Evolutionary conservation across 2,329 filamentous ascomycete species (phyloP), one percentile per base, ranked within the genome.

Genomic region (Fonsecaea pedrosoi): DNA sequence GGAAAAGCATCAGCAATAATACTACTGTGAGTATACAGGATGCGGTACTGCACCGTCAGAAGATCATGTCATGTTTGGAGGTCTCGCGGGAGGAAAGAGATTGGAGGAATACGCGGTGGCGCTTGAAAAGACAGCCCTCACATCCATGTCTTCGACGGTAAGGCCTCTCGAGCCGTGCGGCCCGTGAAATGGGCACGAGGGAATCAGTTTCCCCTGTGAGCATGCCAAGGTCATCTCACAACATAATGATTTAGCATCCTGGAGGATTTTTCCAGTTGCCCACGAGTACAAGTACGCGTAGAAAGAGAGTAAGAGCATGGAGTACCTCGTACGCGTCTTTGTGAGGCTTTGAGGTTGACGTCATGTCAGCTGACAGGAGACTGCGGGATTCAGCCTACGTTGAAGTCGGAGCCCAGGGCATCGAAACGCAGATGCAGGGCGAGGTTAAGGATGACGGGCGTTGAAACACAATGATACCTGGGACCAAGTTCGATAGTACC

Each of bases 301-400:
- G 5, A 12, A 30, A 32, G 30, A 32, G 30, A 32, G 30, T 32
- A 32, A 4, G 6, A 32, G 30, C 6, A 32, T 2, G 6, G 30
- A 32, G 30, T 32, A 32, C 30, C 30, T 32, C 34, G 34, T 34
- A 30, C 53, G 30, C 15, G 15, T 55, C 30, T 35, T 32, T 34
- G 54, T 13, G 54, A 54, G 34, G 54, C 54, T 18, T 35, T 5
- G 54, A 32, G 18, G 42, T 64, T 59, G 62, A 64, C 55, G 62
- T 64, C 62, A 60, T 64, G 54, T 64, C 54, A 54, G 62, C 55
- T 59, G 55, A 64, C 50, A 32, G 34, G 18, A 53, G 18, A 54
- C 32, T 42, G 32, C 42, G 32, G 57, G 30, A 30, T 35, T 35
- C 38, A 48, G 56, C 56, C 56, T 59, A 38, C 13, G 21, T 18